A percentile compares a stretch with the other conserved stretches of the same genome.
These are phyloP conservation scores for Cyclocybe aegerita DNA, from an alignment of 768 basidiomycete genomes.

Conservation along the genomic window DNA sequence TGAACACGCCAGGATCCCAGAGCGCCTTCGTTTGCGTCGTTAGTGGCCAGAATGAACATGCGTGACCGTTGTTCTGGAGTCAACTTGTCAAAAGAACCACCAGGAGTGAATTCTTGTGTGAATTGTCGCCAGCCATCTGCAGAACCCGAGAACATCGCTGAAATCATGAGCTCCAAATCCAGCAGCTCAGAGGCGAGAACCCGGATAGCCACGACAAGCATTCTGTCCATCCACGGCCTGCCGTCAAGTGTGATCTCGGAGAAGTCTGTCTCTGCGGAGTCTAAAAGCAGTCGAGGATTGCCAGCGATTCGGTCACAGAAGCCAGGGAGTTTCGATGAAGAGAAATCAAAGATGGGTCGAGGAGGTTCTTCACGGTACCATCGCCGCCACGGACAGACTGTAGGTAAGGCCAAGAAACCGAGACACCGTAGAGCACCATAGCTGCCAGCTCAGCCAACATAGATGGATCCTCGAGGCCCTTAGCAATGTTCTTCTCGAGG, in stretches of 20 bases:
- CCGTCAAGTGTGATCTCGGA: too few relatives aligned
- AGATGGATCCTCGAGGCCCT: constrained; percentile 10
- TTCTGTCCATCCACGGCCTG: too few relatives aligned
- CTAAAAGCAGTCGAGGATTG: too few relatives aligned
- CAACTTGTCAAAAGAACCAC: constrained; percentile 7
- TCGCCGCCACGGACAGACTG: constrained; percentile 13
- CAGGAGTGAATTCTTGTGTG: constrained; percentile 7
- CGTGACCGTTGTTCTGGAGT: constrained; percentile 10
- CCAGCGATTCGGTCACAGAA: too few relatives aligned
- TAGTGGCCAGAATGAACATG: constrained; percentile 16
- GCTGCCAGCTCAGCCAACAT: constrained; percentile 22
- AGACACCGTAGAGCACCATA: constrained; percentile 16
- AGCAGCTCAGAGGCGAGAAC: too few relatives aligned
- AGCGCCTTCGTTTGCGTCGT: constrained; percentile 18
- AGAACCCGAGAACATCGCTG: constrained; percentile 8
- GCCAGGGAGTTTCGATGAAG: too few relatives aligned
- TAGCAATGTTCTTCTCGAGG: too few relatives aligned
- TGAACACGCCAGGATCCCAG: constrained; percentile 10
- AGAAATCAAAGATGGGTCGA: too few relatives aligned
- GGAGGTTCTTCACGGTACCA: too few relatives aligned
- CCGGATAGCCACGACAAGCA: too few relatives aligned
- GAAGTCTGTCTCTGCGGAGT: too few relatives aligned
- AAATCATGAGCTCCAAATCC: too few relatives aligned
- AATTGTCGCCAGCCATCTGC: constrained; percentile 12
- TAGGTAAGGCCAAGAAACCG: constrained; percentile 25